These are phyloP conservation scores for Verticillium nubilum DNA, from an alignment of 2,329 filamentous ascomycete genomes.

Conservation along the genomic window DNA sequence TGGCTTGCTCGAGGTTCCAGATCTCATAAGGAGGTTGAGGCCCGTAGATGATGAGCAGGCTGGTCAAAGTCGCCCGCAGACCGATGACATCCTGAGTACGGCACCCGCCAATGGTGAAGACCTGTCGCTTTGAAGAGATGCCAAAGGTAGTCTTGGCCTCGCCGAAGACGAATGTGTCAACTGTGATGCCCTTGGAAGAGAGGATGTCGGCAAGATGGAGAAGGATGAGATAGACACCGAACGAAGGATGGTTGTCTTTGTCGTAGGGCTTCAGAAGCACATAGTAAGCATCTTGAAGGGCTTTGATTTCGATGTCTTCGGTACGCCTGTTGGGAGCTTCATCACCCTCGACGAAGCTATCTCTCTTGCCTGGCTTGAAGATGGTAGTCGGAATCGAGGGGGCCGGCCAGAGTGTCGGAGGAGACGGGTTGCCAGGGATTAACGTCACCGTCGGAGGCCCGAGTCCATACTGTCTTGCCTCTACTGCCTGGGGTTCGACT, in stretches of 20 bases:
- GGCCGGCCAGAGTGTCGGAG: neutral
- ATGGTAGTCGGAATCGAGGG: neutral
- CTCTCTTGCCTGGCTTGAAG: constrained; percentile 1
- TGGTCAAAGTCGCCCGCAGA: constrained; percentile 12
- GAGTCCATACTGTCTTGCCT: constrained; percentile 1
- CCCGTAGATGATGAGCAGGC: constrained; percentile 10
- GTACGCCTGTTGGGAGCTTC: neutral
- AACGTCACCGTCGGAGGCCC: constrained; percentile 3
- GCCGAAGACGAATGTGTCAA: constrained; percentile 7
- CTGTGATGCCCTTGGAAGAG: constrained; percentile 5
- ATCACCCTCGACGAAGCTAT: neutral
- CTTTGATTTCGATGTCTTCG: neutral
- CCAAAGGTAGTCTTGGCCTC: constrained; percentile 3
- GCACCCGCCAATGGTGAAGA: constrained; percentile 12
- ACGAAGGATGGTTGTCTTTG: neutral
- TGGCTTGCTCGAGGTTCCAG: constrained; percentile 12
- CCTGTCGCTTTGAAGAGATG: constrained; percentile 9
- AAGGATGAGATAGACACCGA: constrained; percentile 7
- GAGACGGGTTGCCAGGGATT: neutral
- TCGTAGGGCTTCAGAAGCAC: neutral
- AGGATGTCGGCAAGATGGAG: constrained; percentile 11
- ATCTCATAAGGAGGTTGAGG: constrained; percentile 9
- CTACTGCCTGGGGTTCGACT: neutral
- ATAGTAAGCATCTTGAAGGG: neutral
- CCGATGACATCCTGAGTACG: constrained; percentile 12